These are phyloP conservation scores for Kwoniella newhampshirensis DNA, from an alignment of 768 basidiomycete genomes.

Conservation along the genomic window DNA sequence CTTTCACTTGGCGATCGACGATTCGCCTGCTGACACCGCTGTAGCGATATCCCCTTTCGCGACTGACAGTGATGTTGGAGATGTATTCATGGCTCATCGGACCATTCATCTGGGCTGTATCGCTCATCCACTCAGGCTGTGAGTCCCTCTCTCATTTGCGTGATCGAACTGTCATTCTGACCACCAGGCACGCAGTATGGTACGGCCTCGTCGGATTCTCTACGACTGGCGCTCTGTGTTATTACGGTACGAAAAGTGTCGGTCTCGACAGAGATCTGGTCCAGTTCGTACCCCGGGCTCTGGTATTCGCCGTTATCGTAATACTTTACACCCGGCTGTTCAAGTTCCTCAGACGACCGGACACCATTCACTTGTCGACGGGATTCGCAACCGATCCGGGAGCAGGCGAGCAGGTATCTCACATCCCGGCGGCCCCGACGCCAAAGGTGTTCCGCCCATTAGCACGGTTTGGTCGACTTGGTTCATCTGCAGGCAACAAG, in stretches of 20 bases:
- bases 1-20: no score
- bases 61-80: conserved; percentile 36
- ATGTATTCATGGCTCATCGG: conserved; percentile 31
- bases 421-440: neutral
- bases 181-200: conserved; percentile 34
- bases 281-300: conserved; percentile 50
- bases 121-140: conserved; percentile 44
- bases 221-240: conserved; percentile 38
- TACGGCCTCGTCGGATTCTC: conserved; percentile 37
- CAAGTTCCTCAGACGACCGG: conserved; percentile 47
- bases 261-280: conserved; percentile 39
- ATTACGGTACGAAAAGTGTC: conserved; percentile 30
- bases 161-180: neutral
- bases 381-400: conserved; percentile 22
- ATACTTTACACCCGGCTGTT: conserved; percentile 45
- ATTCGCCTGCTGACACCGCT: neutral
- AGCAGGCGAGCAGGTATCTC: neutral
- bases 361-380: conserved; percentile 46
- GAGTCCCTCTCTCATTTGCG: conserved; percentile 17
- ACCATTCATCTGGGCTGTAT: conserved; percentile 36
- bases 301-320: conserved; percentile 46
- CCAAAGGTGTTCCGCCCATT: conserved; percentile 5
- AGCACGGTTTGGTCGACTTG: conserved; percentile 3
- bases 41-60: conserved; percentile 47
- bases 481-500: neutral